Base-by-base conservation (phyloP, 2,329 filamentous ascomycete species). In the Clonostachys rosea region DNA sequence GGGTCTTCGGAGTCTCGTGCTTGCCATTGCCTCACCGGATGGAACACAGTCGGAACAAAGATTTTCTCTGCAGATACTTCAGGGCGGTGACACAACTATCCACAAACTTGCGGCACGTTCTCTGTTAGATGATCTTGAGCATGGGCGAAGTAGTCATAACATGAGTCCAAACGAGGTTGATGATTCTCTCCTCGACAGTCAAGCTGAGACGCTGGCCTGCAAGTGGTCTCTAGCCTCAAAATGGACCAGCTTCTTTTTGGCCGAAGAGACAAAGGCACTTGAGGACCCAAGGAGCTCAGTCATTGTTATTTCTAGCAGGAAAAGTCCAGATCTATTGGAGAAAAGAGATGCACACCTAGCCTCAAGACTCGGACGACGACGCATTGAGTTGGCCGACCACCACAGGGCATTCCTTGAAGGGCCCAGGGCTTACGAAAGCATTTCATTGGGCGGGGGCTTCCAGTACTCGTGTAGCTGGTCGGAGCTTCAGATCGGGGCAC, bases 191-290 rank as follows among this genome's bases (percentile, higher is more conserved):
- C 30, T n/a, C 37, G 17, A 7, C 9, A 12, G 10, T 30, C 7
- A 17, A 41, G 44, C 47, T 14, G 40, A 47, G 40, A 7, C 30
- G 13, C 11, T 47, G 12, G 48, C 40, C 6, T 12, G 8, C 14
- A 47, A 50, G 20, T 47, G 45, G 48, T 47, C 45, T 2, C 45
- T 50, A 6, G 48, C 45, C 6, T 50, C 48, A 5, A 46, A 42
- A 20, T 50, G 45, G 45, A 50, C 45, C 16, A 50, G 48, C 18
- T 36, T 50, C 30, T 50, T 42, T 33, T 18, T 43, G 11, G 39
- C 44, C 42, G 48, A 50, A 8, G 13, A 42, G 10, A 14, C 7
- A 30, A 30, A 30, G 2, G 3, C 24, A 10, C 24, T 39, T 8
- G 36, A n/a, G 14, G 12, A 11, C 10, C 36, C 12, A 14, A 8